These are phyloP conservation scores for Nigrospora osmanthi DNA, from an alignment of 2,329 filamentous ascomycete genomes.

Conservation along the genomic window DNA sequence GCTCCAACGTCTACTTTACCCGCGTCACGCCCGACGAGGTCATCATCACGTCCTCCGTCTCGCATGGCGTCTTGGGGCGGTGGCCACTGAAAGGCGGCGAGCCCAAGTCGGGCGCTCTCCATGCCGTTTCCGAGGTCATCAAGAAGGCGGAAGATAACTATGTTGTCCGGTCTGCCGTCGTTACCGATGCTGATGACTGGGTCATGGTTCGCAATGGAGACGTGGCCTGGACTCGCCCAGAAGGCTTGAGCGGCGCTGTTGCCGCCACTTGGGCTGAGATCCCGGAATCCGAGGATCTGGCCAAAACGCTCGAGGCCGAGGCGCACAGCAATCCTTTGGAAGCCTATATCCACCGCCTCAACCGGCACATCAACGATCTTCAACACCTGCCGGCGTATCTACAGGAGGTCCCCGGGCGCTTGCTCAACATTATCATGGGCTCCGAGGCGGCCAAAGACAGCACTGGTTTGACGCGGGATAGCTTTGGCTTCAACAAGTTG, in stretches of 20 bases:
- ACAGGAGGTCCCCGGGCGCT: slow-evolving; percentile 56
- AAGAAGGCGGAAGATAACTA: slow-evolving; percentile 60
- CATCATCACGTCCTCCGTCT: slow-evolving; percentile 65
- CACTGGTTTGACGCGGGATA: slow-evolving; percentile 53
- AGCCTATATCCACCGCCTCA: slow-evolving; percentile 84
- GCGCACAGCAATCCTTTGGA: slow-evolving; percentile 70
- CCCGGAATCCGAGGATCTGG: slow-evolving; percentile 64
- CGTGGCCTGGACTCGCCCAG: slow-evolving; percentile 69
- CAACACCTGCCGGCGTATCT: slow-evolving; percentile 69
- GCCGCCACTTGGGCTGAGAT: slow-evolving; percentile 76
- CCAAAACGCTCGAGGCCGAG: slow-evolving; percentile 76
- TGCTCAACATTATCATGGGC: slow-evolving; percentile 59
- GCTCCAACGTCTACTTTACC: slow-evolving; percentile 83
- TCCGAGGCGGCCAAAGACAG: slow-evolving; percentile 37
- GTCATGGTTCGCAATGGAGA: slow-evolving; percentile 76
- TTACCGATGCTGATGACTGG: slow-evolving; percentile 68
- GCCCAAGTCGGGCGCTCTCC: slow-evolving; percentile 41
- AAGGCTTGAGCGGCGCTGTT: slow-evolving; percentile 73
- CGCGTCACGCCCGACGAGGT: slow-evolving; percentile 71
- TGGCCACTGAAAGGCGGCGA: slow-evolving; percentile 53
- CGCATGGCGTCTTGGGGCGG: slow-evolving; percentile 65
- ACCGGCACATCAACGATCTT: slow-evolving; percentile 73
- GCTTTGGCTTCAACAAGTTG: slow-evolving; percentile 84
- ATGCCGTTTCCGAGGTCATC: slow-evolving; percentile 76
- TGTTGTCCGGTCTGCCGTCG: slow-evolving; percentile 69